Base-by-base conservation (phyloP, 2,329 filamentous ascomycete genomes). In the Elsinoe ampelina region DNA sequence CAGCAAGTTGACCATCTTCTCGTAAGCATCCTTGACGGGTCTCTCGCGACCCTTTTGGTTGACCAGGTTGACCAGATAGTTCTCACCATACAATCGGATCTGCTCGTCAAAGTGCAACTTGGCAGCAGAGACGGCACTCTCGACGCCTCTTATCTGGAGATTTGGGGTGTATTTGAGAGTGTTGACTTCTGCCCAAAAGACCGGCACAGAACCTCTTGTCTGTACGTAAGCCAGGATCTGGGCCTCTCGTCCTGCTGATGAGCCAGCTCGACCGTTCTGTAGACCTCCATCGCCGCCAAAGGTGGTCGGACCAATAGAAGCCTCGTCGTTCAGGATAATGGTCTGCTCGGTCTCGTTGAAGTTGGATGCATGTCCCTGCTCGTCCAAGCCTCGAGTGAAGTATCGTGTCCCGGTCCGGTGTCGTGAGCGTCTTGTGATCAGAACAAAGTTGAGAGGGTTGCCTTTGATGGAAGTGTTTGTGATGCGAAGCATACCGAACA, bases 321-420 rank as follows among this genome's bases (percentile, higher is more conserved):
- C 79, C 57, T 75, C 80, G 71, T 97, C 93, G 65, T 97, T 97
- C 63, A 97, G 73, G 36, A 98, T 83, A 59, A 95, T 79, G 34
- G 93, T 78, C 69, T 98, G 93, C 69, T 98, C 93, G 0, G 93
- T 97, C 77, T 98, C 93, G 68, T 98, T 98, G 79, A 92, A 98
- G 71, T 98, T 98, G 62, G 93, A 89, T n/a, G 93, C 93, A 69
- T 97, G 84, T 20, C 93, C 93, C 60, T 93, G 79, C 62, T 95
- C 91, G 67, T 98, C 92, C 47, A 97, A 83, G 54, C 93, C 93
- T 62, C 93, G 84, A 1, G 93, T 95, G 69, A 98, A 93, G 73
- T 96, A 97, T 68, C 95, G 80, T 13, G 93, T 97, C 43, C 93
- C 93, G 35, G 85, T 91, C 60, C 92, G 83, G 71, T 93, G 85